phyloP scores from a whole-genome alignment of 805 yeast genomes.

The Monosporozyma yasuniensis region DNA sequence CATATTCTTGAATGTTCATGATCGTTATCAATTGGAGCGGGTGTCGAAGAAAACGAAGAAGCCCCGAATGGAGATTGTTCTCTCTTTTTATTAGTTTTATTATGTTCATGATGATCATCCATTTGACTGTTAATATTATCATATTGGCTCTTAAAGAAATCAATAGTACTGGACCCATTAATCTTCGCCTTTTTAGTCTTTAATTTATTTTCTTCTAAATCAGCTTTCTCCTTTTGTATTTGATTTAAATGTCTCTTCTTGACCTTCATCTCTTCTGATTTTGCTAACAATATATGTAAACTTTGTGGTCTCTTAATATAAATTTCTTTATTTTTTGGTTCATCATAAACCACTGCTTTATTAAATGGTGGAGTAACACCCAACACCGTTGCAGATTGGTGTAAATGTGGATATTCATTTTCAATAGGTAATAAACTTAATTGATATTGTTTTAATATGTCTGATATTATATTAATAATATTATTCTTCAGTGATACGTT shows the following conservation, averaged over 20 bases:
- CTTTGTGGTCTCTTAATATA: constrained; percentile 19
- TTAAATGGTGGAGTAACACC: constrained; percentile 25
- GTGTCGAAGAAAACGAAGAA: background rate
- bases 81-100: background rate
- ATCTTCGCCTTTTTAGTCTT: constrained; percentile 14
- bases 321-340: constrained; percentile 17
- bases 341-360: constrained; percentile 20
- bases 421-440: constrained; percentile 32
- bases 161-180: constrained; percentile 13
- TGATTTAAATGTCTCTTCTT: constrained; percentile 28
- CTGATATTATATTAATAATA: constrained; percentile 32
- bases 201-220: constrained; percentile 14
- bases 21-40: background rate
- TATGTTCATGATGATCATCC: background rate
- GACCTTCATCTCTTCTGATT: constrained; percentile 25
- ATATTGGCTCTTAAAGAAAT: constrained; percentile 40
- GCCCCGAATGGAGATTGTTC: background rate
- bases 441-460: constrained; percentile 33
- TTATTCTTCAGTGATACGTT: constrained; percentile 19
- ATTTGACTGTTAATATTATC: constrained; percentile 10
- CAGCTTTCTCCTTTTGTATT: constrained; percentile 11
- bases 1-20: constrained; percentile 37
- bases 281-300: constrained; percentile 20
- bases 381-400: constrained; percentile 7
- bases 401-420: constrained; percentile 22